phyloP scores from a whole-genome alignment of 495 filamentous ascomycete species.

The Aspergillus affinis region DNA sequence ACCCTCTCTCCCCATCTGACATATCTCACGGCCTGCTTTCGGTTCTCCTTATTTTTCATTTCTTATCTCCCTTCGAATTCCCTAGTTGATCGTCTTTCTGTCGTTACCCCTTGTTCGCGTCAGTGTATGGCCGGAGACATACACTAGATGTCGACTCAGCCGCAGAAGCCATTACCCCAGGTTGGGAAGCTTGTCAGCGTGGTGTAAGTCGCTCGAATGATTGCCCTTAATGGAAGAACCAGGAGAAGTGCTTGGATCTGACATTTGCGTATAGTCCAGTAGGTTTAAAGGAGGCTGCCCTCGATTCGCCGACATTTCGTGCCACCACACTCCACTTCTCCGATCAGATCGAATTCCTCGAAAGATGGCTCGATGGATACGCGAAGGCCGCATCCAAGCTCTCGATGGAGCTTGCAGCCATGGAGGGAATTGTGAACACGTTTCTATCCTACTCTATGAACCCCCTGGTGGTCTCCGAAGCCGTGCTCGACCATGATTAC shows the following conservation, averaged over 20 bases:
- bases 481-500: conserved; percentile 91
- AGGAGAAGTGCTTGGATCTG: conserved; percentile 15
- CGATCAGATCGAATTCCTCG: conserved; percentile 88
- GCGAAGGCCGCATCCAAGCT: conserved; percentile 76
- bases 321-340: conserved; percentile 83
- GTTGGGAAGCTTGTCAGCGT: conserved; percentile 57
- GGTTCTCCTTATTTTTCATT: conserved; percentile 7
- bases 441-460: conserved; percentile 73
- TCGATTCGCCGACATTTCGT: conserved; percentile 94
- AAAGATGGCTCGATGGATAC: conserved; percentile 91
- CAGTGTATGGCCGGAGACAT: conserved; percentile 43
- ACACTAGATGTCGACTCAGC: conserved; percentile 49
- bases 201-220: conserved; percentile 40
- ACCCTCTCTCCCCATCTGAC: conserved; percentile 14
- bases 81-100: conserved; percentile 9
- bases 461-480: conserved; percentile 70
- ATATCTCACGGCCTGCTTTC: conserved; percentile 14
- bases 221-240: neutral
- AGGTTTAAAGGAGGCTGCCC: conserved; percentile 85
- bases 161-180: conserved; percentile 45
- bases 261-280: conserved; percentile 62
- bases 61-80: conserved; percentile 3
- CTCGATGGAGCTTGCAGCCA: conserved; percentile 64
- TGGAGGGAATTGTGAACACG: conserved; percentile 68
- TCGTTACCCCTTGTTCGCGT: conserved; percentile 23